Evolutionary conservation across 2,329 filamentous ascomycete species (phyloP), one percentile per base, ranked within the genome.

Genomic region (Corinectria fuckeliana): DNA sequence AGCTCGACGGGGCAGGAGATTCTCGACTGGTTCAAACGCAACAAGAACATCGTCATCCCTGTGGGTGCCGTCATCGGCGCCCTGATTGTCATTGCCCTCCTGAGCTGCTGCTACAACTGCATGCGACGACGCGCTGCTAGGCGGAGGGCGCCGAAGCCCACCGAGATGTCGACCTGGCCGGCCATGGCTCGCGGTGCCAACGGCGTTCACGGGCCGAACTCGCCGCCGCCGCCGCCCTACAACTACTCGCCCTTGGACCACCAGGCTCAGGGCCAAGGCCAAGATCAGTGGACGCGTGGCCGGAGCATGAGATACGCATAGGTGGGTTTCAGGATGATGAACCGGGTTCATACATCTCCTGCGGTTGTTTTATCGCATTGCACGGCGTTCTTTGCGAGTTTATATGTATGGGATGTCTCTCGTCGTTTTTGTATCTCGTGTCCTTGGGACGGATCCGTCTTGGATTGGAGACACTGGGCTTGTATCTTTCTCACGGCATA

Each of bases 41-140:
- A 98, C 79, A 91, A 91, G 76, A 79, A 85, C 51, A 85, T 98
- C 62, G 90, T 96, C 65, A 97, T 98, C 64, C 93, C 91, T 21
- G 80, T 98, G 10, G 86, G 85, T 5, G 80, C 81, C 45, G 90
- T 87, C 10, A 80, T 96, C 14, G 94, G 92, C 47, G 86, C 84
- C 6, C 80, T 97, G 5, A 69, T 96, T 5, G 71, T 96, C 16
- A 74, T 97, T 44, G 81, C 84, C 30, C 78, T 97, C 50, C 65
- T 89, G 10, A 84, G 83, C 71, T 97, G 92, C 77, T 82, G 88
- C 68, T 77, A 82, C 60, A 82, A 81, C 67, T 84, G 69, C 69
- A 66, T 74, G 62, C 61, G 71, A n/a, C 68, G 71, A 14, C 63
- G 67, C 20, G 50, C 61, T 6, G 54, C 62, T 45, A 66, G 64